Conservation (phyloP, 768 basidiomycete genomes). For the Psilocybe tampanensis region DNA sequence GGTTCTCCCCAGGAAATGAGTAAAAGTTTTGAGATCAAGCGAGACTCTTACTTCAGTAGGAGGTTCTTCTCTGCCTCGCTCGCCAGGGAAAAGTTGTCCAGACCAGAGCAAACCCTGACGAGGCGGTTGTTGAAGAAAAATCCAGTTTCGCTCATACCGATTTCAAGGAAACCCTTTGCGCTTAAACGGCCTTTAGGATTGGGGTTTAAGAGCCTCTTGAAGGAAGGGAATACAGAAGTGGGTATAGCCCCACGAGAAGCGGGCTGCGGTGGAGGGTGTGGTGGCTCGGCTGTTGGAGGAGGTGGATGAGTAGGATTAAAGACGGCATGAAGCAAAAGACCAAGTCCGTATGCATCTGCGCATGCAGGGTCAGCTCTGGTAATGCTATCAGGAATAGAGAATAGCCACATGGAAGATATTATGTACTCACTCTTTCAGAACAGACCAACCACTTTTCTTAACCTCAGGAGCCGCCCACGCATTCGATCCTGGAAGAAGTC, state of each 20-base stretch:
- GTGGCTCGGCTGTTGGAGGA: conserved; percentile 68
- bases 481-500: conserved; percentile 61
- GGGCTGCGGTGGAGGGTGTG: conserved; percentile 77
- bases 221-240: conserved; percentile 67
- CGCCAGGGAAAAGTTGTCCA: conserved; percentile 83
- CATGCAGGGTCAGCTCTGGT: conserved; percentile 55
- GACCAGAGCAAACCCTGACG: conserved; percentile 79
- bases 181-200: conserved; percentile 80
- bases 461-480: conserved; percentile 82
- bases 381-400: conserved; percentile 5
- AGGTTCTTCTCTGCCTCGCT: conserved; percentile 79
- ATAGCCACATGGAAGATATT: neutral
- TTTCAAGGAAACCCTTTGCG: conserved; percentile 74
- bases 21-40: neutral
- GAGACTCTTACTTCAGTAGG: conserved; percentile 60
- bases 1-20: conserved; percentile 45
- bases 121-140: conserved; percentile 86
- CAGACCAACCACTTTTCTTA: conserved; percentile 82
- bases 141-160: conserved; percentile 79
- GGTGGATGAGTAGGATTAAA: conserved; percentile 86
- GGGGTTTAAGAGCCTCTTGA: conserved; percentile 90
- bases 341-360: conserved; percentile 87
- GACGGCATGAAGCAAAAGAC: conserved; percentile 79
- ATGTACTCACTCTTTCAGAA: conserved; percentile 71
- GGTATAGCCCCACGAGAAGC: conserved; percentile 82